Evolutionary conservation across 2,329 filamentous ascomycete species (phyloP).

Genomic region (Colletotrichum viniferum): DNA sequence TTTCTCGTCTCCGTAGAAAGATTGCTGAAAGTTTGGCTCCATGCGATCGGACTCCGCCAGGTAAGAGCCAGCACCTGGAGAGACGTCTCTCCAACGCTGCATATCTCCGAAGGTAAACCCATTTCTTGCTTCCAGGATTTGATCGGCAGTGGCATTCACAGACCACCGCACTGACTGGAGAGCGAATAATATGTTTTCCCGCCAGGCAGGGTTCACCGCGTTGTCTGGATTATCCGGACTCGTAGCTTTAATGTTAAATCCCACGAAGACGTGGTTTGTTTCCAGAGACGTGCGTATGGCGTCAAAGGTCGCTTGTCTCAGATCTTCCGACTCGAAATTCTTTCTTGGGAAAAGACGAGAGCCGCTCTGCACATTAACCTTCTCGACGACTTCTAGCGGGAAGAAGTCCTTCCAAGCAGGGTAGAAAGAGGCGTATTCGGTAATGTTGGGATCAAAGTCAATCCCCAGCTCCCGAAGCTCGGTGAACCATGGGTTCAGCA

Average conservation of each 20-base stretch:
- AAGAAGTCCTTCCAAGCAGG: slow-evolving; percentile 11
- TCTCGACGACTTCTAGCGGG: neutral
- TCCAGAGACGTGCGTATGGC: slow-evolving; percentile 7
- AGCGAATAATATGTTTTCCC: slow-evolving; percentile 38
- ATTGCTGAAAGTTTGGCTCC: slow-evolving; percentile 32
- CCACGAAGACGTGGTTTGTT: neutral
- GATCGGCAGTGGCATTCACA: neutral
- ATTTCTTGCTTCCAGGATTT: slow-evolving; percentile 23
- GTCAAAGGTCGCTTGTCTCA: neutral
- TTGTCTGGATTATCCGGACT: slow-evolving; percentile 29
- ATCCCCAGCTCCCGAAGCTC: neutral
- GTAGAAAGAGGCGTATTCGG: slow-evolving; percentile 5
- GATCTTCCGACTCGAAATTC: neutral
- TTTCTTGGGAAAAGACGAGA: neutral
- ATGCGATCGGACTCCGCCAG: slow-evolving; percentile 34
- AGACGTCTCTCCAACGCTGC: slow-evolving; percentile 31
- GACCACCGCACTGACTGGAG: slow-evolving; percentile 27
- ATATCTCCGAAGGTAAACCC: slow-evolving; percentile 33
- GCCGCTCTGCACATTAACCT: slow-evolving; percentile 4
- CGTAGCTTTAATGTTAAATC: slow-evolving; percentile 3
- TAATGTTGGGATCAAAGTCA: neutral
- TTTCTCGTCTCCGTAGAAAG: slow-evolving; percentile 32
- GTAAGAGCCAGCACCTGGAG: slow-evolving; percentile 28
- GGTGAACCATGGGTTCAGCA: slow-evolving; percentile 5
- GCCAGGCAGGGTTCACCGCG: slow-evolving; percentile 49